Conservation (phyloP, 2,329 filamentous ascomycete species). For the Paecilomyces niveus region DNA sequence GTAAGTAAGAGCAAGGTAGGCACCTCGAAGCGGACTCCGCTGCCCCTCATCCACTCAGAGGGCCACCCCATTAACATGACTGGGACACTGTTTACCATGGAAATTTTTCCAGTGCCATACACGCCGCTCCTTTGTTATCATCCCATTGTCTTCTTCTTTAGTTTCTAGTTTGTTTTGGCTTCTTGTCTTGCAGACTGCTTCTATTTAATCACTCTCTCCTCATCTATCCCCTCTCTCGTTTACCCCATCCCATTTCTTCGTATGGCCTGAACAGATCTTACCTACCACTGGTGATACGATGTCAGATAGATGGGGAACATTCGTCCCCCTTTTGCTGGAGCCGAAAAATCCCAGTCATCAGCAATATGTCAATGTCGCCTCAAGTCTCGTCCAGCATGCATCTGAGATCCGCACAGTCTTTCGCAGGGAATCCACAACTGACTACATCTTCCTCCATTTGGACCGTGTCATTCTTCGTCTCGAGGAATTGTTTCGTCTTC, state of each 20-base stretch:
- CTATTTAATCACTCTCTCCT: not conserved
- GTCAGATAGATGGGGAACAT: not conserved
- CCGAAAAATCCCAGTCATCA: not conserved
- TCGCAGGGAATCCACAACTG: not conserved
- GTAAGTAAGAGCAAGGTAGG: not conserved
- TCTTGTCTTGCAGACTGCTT: not conserved
- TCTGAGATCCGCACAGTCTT: not conserved
- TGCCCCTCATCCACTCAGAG: not conserved
- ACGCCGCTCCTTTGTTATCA: not conserved
- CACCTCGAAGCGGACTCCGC: not conserved
- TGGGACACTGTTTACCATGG: not conserved
- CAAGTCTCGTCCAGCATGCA: not conserved
- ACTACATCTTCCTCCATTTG: not conserved
- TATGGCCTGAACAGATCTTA: not conserved
- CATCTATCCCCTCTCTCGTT: not conserved
- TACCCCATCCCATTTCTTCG: not conserved
- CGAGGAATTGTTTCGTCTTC: slow-evolving; percentile 4
- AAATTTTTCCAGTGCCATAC: not conserved
- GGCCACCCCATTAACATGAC: not conserved
- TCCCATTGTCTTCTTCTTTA: not conserved
- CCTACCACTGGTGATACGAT: not conserved
- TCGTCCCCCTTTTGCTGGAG: not conserved
- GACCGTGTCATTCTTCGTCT: slow-evolving; percentile 6
- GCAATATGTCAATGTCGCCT: not conserved
- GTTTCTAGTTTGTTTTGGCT: not conserved